Base-by-base conservation (phyloP, 2,329 filamentous ascomycete genomes). In the Biscogniauxia mediterranea region DNA sequence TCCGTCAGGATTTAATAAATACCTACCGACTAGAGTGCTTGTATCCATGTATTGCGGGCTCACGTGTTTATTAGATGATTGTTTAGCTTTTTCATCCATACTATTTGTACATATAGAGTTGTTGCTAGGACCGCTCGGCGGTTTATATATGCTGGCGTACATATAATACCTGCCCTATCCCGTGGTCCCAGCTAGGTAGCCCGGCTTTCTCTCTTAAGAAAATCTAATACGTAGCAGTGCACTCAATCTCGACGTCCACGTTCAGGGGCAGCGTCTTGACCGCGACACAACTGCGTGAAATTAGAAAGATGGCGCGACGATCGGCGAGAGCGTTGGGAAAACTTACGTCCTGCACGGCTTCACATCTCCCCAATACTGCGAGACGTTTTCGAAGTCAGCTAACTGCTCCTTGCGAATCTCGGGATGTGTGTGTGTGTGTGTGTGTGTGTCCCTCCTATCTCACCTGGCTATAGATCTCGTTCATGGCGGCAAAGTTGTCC, bases 401-500 rank as follows among this genome's bases (percentile, higher is more conserved):
- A n/a, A 46, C 11, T 46, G 11, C 15, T 46, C 17, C 15, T 46
- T 46, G 17, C 13, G 17, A 46, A 46, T 6, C 11, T 17, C 5
- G 28, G 11, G 28, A 9, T 9, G 28, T 9, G n/a, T n/a, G n/a
- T n/a, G n/a, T n/a, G n/a, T n/a, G n/a, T n/a, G n/a, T n/a, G n/a
- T n/a, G n/a, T n/a, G n/a, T n/a, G n/a, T n/a, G n/a, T n/a, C n/a
- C n/a, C n/a, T 17, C 5, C 38, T n/a, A n/a, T 9, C 15, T 46
- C 5, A 46, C 38, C 13, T 46, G 85, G 72, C 83, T 84, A 71
- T 91, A 92, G 55, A 89, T 83, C 69, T 83, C 83, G 76, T 92
- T 93, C 87, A 92, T 91, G 74, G 88, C 85, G 42, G 81, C 84
- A 72, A 92, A 92, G 76, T 92, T 82, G 64, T 83, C 85, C 89